Evolutionary conservation across 169 alveolate genomes (phyloP).

Genomic region (Cryptosporidium sp.): DNA sequence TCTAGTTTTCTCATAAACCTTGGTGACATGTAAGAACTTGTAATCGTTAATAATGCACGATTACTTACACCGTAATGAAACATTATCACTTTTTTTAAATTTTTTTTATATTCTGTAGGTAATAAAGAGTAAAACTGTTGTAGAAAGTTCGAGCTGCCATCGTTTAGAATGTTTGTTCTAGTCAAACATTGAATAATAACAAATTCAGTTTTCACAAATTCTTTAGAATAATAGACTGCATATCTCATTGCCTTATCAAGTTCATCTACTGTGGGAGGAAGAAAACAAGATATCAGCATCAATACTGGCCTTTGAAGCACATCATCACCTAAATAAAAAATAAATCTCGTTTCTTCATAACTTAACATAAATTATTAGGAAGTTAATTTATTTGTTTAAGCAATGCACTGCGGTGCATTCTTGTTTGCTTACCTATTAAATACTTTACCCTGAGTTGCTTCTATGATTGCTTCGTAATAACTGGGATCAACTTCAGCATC

Average conservation of each 20-base stretch:
- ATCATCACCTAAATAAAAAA: slow-evolving; percentile 64
- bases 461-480: slow-evolving; percentile 50
- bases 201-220: slow-evolving; percentile 54
- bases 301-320: slow-evolving; percentile 58
- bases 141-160: slow-evolving; percentile 48
- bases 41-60: slow-evolving; percentile 53
- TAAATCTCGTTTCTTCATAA: slow-evolving; percentile 62
- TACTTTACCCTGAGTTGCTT: slow-evolving; percentile 37
- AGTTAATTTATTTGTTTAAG: not conserved
- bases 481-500: slow-evolving; percentile 76
- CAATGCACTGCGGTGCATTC: not conserved
- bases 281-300: slow-evolving; percentile 58
- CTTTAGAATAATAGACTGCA: slow-evolving; percentile 28
- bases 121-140: slow-evolving; percentile 45
- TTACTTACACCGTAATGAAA: slow-evolving; percentile 73
- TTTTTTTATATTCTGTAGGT: slow-evolving; percentile 55
- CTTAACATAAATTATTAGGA: not conserved
- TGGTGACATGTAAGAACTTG: slow-evolving; percentile 72
- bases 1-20: slow-evolving; percentile 68
- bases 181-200: slow-evolving; percentile 55
- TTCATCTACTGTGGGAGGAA: slow-evolving; percentile 54
- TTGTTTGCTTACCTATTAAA: slow-evolving; percentile 54
- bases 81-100: slow-evolving; percentile 67
- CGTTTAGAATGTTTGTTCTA: slow-evolving; percentile 52
- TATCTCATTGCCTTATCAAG: slow-evolving; percentile 73